phyloP scores from a whole-genome alignment of 169 alveolate genomes.

The Plasmodium inui region DNA sequence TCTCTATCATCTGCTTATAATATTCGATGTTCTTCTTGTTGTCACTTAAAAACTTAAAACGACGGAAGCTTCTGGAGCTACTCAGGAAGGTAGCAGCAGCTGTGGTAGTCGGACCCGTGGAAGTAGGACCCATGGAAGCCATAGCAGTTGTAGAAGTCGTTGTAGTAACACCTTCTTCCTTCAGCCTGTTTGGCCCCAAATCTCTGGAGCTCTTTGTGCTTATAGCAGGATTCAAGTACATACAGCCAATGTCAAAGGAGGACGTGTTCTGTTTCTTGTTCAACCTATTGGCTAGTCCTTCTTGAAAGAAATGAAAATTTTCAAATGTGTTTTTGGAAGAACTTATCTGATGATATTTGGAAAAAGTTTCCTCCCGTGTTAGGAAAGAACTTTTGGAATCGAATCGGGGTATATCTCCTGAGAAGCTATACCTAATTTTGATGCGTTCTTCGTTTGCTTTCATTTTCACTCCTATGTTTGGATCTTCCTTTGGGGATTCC shows the following conservation, averaged over 20 bases:
- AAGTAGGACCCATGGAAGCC: not conserved
- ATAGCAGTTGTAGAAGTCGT: not conserved
- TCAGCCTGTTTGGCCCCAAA: conserved; percentile 16
- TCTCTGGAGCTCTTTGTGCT: conserved; percentile 44
- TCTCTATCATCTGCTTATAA: conserved; percentile 45
- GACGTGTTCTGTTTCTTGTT: conserved; percentile 27
- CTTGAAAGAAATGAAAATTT: conserved; percentile 23
- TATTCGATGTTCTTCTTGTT: conserved; percentile 31
- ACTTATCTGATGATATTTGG: conserved; percentile 22
- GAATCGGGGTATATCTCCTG: not conserved
- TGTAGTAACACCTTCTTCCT: not conserved
- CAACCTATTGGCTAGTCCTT: conserved; percentile 48
- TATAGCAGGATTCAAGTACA: conserved; percentile 38
- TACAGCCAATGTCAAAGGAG: conserved; percentile 66
- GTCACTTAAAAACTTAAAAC: conserved; percentile 39
- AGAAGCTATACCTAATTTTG: conserved; percentile 1
- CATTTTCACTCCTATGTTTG: conserved; percentile 2
- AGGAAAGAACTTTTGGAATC: conserved; percentile 18
- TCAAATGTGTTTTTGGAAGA: conserved; percentile 37
- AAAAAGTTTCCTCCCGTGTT: conserved; percentile 13
- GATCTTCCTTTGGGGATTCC: not conserved
- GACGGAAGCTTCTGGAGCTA: conserved; percentile 38
- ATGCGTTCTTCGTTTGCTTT: conserved; percentile 9
- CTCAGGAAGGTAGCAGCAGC: not conserved
- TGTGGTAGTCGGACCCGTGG: not conserved